These are phyloP conservation scores for Ramaria rubella DNA, from an alignment of 768 basidiomycete genomes.

Conservation along the genomic window DNA sequence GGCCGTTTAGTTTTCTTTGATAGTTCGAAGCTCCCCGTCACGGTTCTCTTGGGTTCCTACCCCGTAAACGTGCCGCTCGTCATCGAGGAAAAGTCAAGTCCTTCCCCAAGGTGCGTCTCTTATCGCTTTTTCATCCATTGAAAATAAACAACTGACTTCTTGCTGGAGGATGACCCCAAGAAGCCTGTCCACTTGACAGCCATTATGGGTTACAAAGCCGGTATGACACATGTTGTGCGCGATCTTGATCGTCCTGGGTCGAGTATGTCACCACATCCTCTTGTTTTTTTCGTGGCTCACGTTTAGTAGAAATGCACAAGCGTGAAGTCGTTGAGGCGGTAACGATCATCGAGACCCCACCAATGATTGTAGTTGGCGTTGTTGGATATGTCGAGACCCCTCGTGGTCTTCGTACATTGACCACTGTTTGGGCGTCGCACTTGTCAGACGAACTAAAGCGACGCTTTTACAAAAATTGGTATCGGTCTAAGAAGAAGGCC, in stretches of 20 bases:
- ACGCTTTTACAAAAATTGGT: conserved; percentile 99
- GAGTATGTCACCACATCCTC: conserved; percentile 59
- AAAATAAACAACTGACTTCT: no score
- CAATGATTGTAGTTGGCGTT: conserved; percentile 93
- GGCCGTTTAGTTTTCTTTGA: conserved; percentile 5
- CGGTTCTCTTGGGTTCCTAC: conserved; percentile 96
- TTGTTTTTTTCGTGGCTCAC: background rate
- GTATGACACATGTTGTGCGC: conserved; percentile 99
- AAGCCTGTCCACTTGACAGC: conserved; percentile 99
- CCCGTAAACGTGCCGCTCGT: conserved; percentile 92
- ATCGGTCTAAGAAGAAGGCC: conserved; percentile 99
- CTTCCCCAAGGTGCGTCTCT: conserved; percentile 93
- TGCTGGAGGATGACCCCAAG: conserved; percentile 90
- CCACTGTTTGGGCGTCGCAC: conserved; percentile 98
- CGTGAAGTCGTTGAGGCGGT: conserved; percentile 98
- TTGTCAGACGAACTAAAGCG: conserved; percentile 97
- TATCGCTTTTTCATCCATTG: no score
- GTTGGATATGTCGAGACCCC: conserved; percentile 99
- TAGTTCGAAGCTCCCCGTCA: conserved; percentile 98
- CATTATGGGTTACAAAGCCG: conserved; percentile 98
- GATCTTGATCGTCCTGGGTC: conserved; percentile 99
- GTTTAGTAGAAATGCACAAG: conserved; percentile 93
- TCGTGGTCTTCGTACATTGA: conserved; percentile 96
- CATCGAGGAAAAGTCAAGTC: conserved; percentile 99
- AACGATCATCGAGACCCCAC: conserved; percentile 92